Percentiles rank a stretch among this genome's conserved stretches.
phyloP scores from a whole-genome alignment of 306 rosid species.

The Purshia tridentata region DNA sequence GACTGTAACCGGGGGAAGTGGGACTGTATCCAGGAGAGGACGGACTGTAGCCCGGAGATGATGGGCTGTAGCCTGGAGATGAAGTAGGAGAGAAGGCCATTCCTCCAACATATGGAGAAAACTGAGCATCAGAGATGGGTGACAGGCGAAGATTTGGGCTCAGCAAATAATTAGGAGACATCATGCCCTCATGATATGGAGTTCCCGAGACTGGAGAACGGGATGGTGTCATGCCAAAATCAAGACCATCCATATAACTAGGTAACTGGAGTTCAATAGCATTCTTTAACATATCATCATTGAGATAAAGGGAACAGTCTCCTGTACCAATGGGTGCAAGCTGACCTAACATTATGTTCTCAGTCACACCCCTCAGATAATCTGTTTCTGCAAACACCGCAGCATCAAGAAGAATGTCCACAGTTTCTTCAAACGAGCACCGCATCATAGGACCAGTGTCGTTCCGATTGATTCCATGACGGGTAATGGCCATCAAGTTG shows the following conservation, averaged over 20 bases:
- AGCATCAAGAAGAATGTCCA: conserved; percentile 96
- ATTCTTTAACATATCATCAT: conserved; percentile 94
- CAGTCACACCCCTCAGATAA: conserved; percentile 87
- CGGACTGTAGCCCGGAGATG: conserved; percentile 94
- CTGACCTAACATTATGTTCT: conserved; percentile 96
- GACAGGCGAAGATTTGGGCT: conserved; percentile 91
- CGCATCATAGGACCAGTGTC: conserved; percentile 99
- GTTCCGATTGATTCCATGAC: conserved; percentile 92
- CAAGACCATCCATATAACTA: conserved; percentile 94
- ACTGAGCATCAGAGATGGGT: conserved; percentile 87
- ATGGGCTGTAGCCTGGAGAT: conserved; percentile 95
- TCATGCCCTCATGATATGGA: conserved; percentile 92
- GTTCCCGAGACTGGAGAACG: conserved; percentile 90
- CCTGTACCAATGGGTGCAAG: conserved; percentile 99
- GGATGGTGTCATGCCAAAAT: conserved; percentile 96
- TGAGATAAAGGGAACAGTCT: conserved; percentile 76
- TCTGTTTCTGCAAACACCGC: conserved; percentile 93
- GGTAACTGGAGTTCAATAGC: conserved; percentile 98
- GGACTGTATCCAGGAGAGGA: conserved; percentile 98
- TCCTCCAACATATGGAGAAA: conserved; percentile 96
- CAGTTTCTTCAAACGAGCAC: conserved; percentile 97
- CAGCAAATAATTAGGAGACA: conserved; percentile 89
- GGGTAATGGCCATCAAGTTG: conserved; percentile 98
- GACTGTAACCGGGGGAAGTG: conserved; percentile 91
- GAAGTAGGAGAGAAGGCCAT: conserved; percentile 95